phyloP scores from a whole-genome alignment of 768 basidiomycete genomes.

The Kwoniella sp. region DNA sequence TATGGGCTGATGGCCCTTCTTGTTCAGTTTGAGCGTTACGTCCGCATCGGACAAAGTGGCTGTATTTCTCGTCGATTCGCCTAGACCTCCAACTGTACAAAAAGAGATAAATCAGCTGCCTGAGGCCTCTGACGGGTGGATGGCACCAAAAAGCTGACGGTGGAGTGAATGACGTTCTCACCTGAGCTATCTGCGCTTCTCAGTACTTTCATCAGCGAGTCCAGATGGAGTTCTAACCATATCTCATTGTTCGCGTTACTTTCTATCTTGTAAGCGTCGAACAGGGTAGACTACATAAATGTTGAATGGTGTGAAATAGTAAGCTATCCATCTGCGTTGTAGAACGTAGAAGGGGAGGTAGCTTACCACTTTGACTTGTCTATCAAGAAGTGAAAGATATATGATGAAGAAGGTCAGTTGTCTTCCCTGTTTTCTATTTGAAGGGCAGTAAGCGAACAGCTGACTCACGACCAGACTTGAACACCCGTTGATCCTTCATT shows the following conservation, averaged over 20 bases:
- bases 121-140: background rate
- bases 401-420: background rate
- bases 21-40: constrained; percentile 49
- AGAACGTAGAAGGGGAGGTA: no score
- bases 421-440: background rate
- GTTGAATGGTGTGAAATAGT: background rate
- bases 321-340: no score
- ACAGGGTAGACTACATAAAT: constrained; percentile 52
- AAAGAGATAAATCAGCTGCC: constrained; percentile 1
- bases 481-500: constrained; percentile 54
- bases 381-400: background rate
- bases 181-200: constrained; percentile 50
- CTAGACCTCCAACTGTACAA: constrained; percentile 18
- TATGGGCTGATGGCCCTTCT: constrained; percentile 45
- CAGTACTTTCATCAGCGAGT: constrained; percentile 49
- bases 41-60: constrained; percentile 39
- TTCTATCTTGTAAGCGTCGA: constrained; percentile 52
- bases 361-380: constrained; percentile 50
- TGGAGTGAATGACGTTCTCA: constrained; percentile 22
- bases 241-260: constrained; percentile 52
- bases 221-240: constrained; percentile 50
- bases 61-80: constrained; percentile 2
- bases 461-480: constrained; percentile 55
- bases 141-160: background rate
- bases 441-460: background rate